Percentiles rank a stretch among this genome's conserved stretches.
These are phyloP conservation scores for Lepidium sativum DNA, from an alignment of 345 rosid species.

Conservation along the genomic window DNA sequence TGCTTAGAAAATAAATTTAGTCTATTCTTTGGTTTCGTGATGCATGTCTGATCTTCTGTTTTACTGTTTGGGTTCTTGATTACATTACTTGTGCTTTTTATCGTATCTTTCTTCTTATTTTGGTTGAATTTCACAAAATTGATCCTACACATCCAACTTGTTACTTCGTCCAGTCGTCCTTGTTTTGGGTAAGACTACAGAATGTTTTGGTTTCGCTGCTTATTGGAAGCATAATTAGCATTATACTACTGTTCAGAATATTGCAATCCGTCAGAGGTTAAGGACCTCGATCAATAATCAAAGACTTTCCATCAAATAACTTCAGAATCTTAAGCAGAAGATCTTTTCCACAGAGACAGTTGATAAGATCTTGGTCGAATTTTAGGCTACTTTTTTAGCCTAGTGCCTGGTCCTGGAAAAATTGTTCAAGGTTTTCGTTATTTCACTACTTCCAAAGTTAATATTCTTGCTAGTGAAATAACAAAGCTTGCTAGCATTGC, in stretches of 20 bases:
- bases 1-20: no score
- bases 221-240: neutral
- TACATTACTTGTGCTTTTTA: neutral
- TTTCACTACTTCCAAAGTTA: neutral
- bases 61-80: neutral
- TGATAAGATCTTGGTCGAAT: neutral
- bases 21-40: neutral
- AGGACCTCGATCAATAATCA: neutral
- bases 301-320: neutral
- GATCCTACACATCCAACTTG: neutral
- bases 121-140: neutral
- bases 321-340: neutral
- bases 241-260: neutral
- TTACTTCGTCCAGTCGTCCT: neutral
- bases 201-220: neutral
- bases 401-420: neutral
- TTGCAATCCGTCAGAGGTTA: neutral
- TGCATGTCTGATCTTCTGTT: neutral
- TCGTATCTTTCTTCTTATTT: neutral
- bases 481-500: slow-evolving; percentile 15
- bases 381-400: neutral
- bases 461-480: neutral
- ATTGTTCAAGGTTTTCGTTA: neutral
- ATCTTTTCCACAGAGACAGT: neutral
- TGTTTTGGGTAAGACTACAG: neutral